These are phyloP conservation scores for Apiotrichum domesticum DNA, from an alignment of 1,284 basidiomycete species.

Conservation along the genomic window DNA sequence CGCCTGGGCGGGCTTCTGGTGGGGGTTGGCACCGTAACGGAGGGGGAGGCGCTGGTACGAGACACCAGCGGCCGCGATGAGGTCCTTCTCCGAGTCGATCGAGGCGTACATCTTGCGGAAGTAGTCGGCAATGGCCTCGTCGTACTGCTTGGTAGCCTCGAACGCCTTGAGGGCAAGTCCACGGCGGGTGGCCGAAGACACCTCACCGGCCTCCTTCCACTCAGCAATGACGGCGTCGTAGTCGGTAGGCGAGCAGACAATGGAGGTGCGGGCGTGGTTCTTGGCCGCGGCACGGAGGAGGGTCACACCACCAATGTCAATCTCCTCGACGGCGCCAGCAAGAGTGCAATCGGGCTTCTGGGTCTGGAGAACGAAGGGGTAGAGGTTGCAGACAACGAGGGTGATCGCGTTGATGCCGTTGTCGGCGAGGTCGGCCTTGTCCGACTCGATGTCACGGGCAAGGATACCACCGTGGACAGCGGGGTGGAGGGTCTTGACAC, in stretches of 20 bases:
- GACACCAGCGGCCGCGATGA: constrained; percentile 55
- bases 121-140: constrained; percentile 92
- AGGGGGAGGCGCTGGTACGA: constrained; percentile 77
- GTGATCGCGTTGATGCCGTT: constrained; percentile 84
- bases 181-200: constrained; percentile 64
- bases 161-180: constrained; percentile 95
- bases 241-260: constrained; percentile 91
- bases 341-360: constrained; percentile 82
- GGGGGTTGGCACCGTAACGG: constrained; percentile 96
- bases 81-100: constrained; percentile 59
- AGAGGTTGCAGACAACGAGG: constrained; percentile 97
- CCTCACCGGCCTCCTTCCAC: constrained; percentile 63
- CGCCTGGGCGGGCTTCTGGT: constrained; percentile 97
- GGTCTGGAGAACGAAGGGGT: constrained; percentile 92
- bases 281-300: constrained; percentile 96
- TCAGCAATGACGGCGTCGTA: constrained; percentile 76
- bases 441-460: constrained; percentile 77
- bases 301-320: constrained; percentile 98
- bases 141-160: constrained; percentile 90
- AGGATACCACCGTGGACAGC: constrained; percentile 97
- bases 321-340: constrained; percentile 90
- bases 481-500: constrained; percentile 99
- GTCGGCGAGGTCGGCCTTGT: constrained; percentile 70
- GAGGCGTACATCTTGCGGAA: constrained; percentile 94
- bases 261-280: constrained; percentile 89